These are phyloP conservation scores for Magnolia kwangsiensis DNA, from an alignment of 164 flowering plant genomes.

Conservation along the genomic window DNA sequence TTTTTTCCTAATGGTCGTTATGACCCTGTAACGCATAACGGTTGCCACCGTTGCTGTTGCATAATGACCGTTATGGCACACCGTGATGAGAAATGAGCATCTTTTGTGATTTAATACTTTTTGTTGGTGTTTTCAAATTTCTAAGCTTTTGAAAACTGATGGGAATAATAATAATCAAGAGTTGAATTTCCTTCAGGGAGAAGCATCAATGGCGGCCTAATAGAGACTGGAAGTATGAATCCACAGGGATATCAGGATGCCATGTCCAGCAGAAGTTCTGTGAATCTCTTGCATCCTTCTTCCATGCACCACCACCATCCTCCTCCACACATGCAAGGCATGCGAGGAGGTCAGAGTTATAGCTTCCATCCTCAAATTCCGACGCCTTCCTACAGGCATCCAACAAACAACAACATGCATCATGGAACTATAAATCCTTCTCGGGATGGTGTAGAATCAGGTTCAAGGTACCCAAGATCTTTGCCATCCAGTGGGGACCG, in stretches of 20 bases:
- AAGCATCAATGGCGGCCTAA: constrained; percentile 34
- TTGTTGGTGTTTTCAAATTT: too few relatives aligned
- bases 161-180: background rate
- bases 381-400: constrained; percentile 34
- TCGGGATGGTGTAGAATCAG: constrained; percentile 35
- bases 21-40: too few relatives aligned
- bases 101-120: too few relatives aligned
- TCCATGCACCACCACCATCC: constrained; percentile 36
- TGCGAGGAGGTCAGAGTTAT: constrained; percentile 32
- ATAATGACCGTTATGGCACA: too few relatives aligned
- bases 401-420: constrained; percentile 19
- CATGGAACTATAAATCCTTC: constrained; percentile 27
- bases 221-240: constrained; percentile 37
- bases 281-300: constrained; percentile 39
- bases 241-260: constrained; percentile 43
- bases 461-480: constrained; percentile 37
- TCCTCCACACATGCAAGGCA: constrained; percentile 38
- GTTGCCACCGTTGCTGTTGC: too few relatives aligned
- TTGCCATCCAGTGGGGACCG: constrained; percentile 44
- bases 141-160: background rate
- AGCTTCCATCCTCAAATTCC: constrained; percentile 38
- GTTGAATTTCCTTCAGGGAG: constrained; percentile 27
- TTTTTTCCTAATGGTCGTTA: too few relatives aligned
- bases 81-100: too few relatives aligned
- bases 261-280: constrained; percentile 32